Evolutionary conservation across 805 yeast species (phyloP).

Genomic region (Hermanozyma aechmeae): DNA sequence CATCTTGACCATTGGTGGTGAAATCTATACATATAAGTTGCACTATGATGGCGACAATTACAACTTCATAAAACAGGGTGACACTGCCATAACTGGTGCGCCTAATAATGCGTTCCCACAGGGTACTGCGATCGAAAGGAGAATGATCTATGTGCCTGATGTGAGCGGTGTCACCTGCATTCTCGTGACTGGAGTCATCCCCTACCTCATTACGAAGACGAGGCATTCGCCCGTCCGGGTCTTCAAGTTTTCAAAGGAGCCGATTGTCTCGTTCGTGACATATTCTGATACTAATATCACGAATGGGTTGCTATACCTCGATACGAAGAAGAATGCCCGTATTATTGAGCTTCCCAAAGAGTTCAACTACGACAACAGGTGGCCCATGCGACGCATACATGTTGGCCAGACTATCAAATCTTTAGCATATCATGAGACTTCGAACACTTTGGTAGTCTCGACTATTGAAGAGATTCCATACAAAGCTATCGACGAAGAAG

Average conservation of each 20-base stretch:
- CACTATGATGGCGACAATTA: constrained; percentile 38
- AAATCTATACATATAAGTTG: constrained; percentile 57
- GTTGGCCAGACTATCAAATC: constrained; percentile 58
- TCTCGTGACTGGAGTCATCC: constrained; percentile 65
- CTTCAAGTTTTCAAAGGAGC: constrained; percentile 55
- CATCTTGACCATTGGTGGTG: constrained; percentile 74
- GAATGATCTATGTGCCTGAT: constrained; percentile 48
- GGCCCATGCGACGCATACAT: constrained; percentile 45
- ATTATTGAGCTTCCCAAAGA: constrained; percentile 39
- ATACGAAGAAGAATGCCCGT: constrained; percentile 60
- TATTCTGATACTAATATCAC: constrained; percentile 30
- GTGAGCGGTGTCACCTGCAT: constrained; percentile 51
- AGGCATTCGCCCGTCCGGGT: constrained; percentile 55
- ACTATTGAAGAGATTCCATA: constrained; percentile 52
- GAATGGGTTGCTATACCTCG: constrained; percentile 62
- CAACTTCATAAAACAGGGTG: constrained; percentile 34
- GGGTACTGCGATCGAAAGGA: constrained; percentile 63
- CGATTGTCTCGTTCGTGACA: constrained; percentile 58
- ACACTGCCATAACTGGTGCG: constrained; percentile 56
- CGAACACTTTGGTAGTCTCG: constrained; percentile 55
- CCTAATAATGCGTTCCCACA: constrained; percentile 68
- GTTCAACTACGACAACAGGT: constrained; percentile 47
- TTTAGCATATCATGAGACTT: constrained; percentile 59
- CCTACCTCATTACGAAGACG: constrained; percentile 60
- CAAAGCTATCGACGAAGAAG: constrained; percentile 68